A percentile compares a stretch with the other conserved stretches of the same genome.
These are phyloP conservation scores for Phanerochaete carnosa DNA, from an alignment of 768 basidiomycete genomes.

Conservation along the genomic window DNA sequence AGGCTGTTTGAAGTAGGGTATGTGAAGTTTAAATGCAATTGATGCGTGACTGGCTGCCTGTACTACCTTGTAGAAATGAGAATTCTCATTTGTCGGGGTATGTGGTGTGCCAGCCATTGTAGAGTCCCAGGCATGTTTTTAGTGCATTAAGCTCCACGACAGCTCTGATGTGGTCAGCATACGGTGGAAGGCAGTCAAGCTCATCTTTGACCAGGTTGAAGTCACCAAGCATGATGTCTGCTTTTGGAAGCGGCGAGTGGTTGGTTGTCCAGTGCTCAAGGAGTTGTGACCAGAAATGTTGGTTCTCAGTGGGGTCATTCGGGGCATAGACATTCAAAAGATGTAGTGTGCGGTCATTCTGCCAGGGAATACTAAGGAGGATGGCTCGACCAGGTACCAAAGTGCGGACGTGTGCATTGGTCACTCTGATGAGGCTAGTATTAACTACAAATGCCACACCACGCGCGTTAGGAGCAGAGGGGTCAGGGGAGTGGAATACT, in stretches of 20 bases:
- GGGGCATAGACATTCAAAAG: constrained; percentile 16
- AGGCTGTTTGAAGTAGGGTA: too few species aligned
- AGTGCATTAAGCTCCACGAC: constrained; percentile 5
- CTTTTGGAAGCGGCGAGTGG: background rate
- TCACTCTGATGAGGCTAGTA: background rate
- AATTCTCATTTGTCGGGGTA: background rate
- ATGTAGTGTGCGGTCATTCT: background rate
- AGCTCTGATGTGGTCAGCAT: background rate
- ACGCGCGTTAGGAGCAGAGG: too few species aligned
- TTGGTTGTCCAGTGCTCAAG: background rate
- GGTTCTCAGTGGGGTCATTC: constrained; percentile 9
- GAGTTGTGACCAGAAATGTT: constrained; percentile 14
- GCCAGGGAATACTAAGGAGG: constrained; percentile 2
- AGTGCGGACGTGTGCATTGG: background rate
- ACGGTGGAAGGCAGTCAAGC: constrained; percentile 14
- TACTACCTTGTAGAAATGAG: constrained; percentile 1
- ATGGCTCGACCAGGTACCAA: constrained; percentile 12
- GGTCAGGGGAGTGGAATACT: too few species aligned
- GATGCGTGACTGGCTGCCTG: background rate
- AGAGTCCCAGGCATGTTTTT: background rate
- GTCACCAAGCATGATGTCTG: constrained; percentile 16
- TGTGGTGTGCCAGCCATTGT: constrained; percentile 14
- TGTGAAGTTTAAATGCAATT: background rate
- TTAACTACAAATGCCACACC: constrained; percentile 1
- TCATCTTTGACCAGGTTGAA: constrained; percentile 16